These are phyloP conservation scores for Tetrapisispora namnaoensis DNA, from an alignment of 805 yeast species.

Conservation along the genomic window DNA sequence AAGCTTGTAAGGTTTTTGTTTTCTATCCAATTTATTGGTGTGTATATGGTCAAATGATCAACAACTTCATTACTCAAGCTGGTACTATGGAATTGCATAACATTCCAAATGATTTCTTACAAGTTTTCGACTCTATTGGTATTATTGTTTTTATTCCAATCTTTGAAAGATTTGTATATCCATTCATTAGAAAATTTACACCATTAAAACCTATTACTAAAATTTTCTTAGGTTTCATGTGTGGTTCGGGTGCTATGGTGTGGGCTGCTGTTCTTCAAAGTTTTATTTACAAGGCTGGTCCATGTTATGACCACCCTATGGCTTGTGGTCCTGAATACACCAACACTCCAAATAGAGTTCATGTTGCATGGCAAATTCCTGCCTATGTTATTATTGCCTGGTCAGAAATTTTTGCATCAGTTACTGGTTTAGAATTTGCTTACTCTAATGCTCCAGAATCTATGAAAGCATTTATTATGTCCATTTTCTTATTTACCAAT, in stretches of 20 bases:
- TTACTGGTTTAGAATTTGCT: constrained; percentile 78
- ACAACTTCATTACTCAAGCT: constrained; percentile 66
- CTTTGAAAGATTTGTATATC: constrained; percentile 51
- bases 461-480: constrained; percentile 36
- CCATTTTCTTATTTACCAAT: constrained; percentile 53
- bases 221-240: constrained; percentile 59
- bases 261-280: constrained; percentile 71
- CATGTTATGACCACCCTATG: constrained; percentile 58
- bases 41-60: constrained; percentile 62
- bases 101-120: constrained; percentile 71
- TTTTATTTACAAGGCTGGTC: constrained; percentile 57
- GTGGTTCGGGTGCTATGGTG: constrained; percentile 56
- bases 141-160: constrained; percentile 71
- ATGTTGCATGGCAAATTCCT: constrained; percentile 56
- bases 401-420: constrained; percentile 70
- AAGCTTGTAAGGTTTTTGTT: constrained; percentile 64
- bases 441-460: constrained; percentile 70
- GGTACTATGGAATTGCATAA: constrained; percentile 66
- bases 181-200: constrained; percentile 38
- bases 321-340: constrained; percentile 20
- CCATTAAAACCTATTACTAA: constrained; percentile 63
- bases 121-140: constrained; percentile 65
- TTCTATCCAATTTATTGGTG: constrained; percentile 70
- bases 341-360: constrained; percentile 32
- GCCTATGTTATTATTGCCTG: constrained; percentile 65